Evolutionary conservation across 108 stramenopile genomes (phyloP).

Genomic region (Cyclotella choctawhatcheeana): DNA sequence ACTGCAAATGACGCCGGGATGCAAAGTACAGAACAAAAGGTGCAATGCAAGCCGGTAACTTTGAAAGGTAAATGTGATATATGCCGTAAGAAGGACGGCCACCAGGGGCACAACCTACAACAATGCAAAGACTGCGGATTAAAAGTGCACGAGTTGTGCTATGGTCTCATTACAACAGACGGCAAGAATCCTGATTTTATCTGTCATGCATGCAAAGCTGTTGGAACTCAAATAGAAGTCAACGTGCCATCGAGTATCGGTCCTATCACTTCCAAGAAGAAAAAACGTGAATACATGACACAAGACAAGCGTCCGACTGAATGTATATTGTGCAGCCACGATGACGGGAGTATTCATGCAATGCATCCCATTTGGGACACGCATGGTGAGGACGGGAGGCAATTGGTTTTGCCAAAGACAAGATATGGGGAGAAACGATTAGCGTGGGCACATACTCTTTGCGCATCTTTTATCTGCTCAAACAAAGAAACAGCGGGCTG

Average conservation of each 20-base stretch:
- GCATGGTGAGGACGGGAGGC: slow-evolving; percentile 47
- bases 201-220: slow-evolving; percentile 60
- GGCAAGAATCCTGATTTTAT: slow-evolving; percentile 43
- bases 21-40: neutral
- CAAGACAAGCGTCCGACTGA: slow-evolving; percentile 55
- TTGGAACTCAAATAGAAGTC: slow-evolving; percentile 35
- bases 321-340: slow-evolving; percentile 55
- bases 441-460: slow-evolving; percentile 63
- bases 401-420: slow-evolving; percentile 30
- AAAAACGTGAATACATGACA: slow-evolving; percentile 24
- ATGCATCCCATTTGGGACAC: slow-evolving; percentile 67
- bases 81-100: slow-evolving; percentile 37
- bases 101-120: slow-evolving; percentile 44
- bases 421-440: slow-evolving; percentile 28
- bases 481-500: slow-evolving; percentile 28
- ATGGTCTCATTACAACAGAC: slow-evolving; percentile 29
- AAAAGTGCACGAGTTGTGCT: slow-evolving; percentile 59
- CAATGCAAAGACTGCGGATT: slow-evolving; percentile 46
- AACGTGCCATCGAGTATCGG: slow-evolving; percentile 49
- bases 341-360: slow-evolving; percentile 49
- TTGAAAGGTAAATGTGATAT: slow-evolving; percentile 50
- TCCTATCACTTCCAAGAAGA: slow-evolving; percentile 21
- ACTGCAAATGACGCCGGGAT: neutral
- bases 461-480: slow-evolving; percentile 30
- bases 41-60: neutral